These are phyloP conservation scores for Spinacia oleracea DNA, from an alignment of 179 eudicot genomes.

Conservation along the genomic window DNA sequence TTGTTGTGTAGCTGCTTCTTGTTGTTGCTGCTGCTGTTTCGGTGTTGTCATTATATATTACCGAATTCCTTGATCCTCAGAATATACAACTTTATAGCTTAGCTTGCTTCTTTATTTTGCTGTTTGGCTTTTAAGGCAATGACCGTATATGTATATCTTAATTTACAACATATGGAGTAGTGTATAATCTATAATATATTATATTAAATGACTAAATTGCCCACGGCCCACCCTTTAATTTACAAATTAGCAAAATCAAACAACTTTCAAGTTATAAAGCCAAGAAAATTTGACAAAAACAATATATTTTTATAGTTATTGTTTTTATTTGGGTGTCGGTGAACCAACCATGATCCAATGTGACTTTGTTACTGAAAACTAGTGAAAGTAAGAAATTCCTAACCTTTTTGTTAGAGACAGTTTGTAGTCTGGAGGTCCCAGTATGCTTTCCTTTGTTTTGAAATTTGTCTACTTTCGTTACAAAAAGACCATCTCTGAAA, in stretches of 20 bases:
- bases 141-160: too few relatives aligned
- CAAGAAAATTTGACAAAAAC: too few relatives aligned
- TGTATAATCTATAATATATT: conserved; percentile 16
- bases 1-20: conserved; percentile 19
- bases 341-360: too few relatives aligned
- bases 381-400: conserved; percentile 16
- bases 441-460: neutral
- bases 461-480: conserved; percentile 2
- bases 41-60: conserved; percentile 26
- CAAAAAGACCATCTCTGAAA: neutral
- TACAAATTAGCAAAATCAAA: too few relatives aligned
- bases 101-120: neutral
- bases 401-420: conserved; percentile 30
- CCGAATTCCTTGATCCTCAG: neutral
- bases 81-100: neutral
- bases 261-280: too few relatives aligned
- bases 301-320: too few relatives aligned
- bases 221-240: conserved; percentile 13
- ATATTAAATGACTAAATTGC: conserved; percentile 36
- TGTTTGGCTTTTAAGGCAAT: conserved; percentile 40
- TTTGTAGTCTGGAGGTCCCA: conserved; percentile 26
- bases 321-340: too few relatives aligned
- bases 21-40: conserved; percentile 37
- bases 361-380: too few relatives aligned
- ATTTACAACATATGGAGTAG: conserved; percentile 4